phyloP scores from a whole-genome alignment of 495 filamentous ascomycete genomes.

The Parmelia sp. region DNA sequence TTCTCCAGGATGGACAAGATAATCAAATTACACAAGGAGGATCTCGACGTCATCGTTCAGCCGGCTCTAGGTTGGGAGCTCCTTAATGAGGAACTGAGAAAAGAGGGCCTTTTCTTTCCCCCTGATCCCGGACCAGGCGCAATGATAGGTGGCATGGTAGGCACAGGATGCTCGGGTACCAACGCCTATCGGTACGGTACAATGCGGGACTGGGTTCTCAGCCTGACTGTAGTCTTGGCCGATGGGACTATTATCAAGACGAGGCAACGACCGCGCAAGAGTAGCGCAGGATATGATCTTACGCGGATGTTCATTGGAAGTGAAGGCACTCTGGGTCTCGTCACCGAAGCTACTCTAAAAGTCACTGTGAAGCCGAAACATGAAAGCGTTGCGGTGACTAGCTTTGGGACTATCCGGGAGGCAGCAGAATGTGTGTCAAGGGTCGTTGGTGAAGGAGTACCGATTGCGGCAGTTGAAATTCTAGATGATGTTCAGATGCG shows the following conservation, averaged over 20 bases:
- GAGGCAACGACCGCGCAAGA: conserved; percentile 63
- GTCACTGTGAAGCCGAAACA: conserved; percentile 67
- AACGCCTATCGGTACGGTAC: conserved; percentile 78
- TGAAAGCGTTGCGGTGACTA: conserved; percentile 67
- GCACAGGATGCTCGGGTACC: conserved; percentile 72
- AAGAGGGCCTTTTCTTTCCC: conserved; percentile 71
- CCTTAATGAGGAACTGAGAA: conserved; percentile 64
- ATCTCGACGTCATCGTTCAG: conserved; percentile 76
- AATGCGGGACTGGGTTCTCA: conserved; percentile 84
- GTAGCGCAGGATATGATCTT: conserved; percentile 76
- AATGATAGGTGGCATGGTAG: conserved; percentile 70
- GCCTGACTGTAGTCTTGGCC: conserved; percentile 70
- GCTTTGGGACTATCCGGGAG: conserved; percentile 65
- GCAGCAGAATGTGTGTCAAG: conserved; percentile 63
- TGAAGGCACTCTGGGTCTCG: conserved; percentile 70
- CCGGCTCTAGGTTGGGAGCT: conserved; percentile 74
- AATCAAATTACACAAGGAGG: conserved; percentile 60
- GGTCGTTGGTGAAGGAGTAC: conserved; percentile 66
- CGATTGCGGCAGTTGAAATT: conserved; percentile 73
- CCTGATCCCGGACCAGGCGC: conserved; percentile 70
- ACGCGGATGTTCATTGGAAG: conserved; percentile 71
- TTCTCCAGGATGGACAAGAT: conserved; percentile 73
- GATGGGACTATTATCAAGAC: conserved; percentile 78
- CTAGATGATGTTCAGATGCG: conserved; percentile 81
- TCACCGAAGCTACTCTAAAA: conserved; percentile 72